A percentile compares a stretch with the other conserved stretches of the same genome.
Conservation (phyloP, 2,329 filamentous ascomycete genomes). For the Colletotrichum lupini region DNA sequence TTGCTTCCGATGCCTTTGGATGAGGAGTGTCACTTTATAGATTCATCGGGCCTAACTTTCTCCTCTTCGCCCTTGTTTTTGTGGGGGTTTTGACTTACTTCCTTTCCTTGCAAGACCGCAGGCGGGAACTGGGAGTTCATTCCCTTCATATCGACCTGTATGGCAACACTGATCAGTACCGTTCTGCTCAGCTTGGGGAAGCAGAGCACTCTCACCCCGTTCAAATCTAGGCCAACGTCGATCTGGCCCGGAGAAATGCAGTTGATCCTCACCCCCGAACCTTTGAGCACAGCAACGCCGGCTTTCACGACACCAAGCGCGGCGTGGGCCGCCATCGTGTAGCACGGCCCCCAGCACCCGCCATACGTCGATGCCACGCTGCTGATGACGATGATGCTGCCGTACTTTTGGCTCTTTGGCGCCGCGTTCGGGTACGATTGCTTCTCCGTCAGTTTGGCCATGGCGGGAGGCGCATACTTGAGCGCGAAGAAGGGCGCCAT, state of each 20-base stretch:
- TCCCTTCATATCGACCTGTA: slow-evolving; percentile 58
- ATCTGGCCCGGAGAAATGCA: slow-evolving; percentile 57
- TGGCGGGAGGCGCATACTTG: slow-evolving; percentile 72
- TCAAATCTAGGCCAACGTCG: slow-evolving; percentile 53
- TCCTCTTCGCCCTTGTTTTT: neutral
- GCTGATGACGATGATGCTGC: slow-evolving; percentile 71
- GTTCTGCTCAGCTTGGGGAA: too few relatives aligned
- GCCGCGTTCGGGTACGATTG: slow-evolving; percentile 70
- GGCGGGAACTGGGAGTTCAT: slow-evolving; percentile 67
- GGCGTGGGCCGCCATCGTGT: slow-evolving; percentile 70
- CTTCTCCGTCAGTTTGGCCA: slow-evolving; percentile 67
- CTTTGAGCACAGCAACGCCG: slow-evolving; percentile 67
- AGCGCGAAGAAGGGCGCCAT: slow-evolving; percentile 73
- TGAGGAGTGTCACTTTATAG: neutral
- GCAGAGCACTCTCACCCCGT: slow-evolving; percentile 46
- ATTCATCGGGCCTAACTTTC: neutral
- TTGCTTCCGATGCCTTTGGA: slow-evolving; percentile 55
- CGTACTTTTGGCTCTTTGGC: slow-evolving; percentile 69
- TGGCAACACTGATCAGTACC: neutral
- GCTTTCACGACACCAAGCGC: slow-evolving; percentile 69
- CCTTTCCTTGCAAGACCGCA: slow-evolving; percentile 60
- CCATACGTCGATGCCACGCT: slow-evolving; percentile 68
- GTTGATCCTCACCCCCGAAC: slow-evolving; percentile 69
- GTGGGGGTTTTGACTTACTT: slow-evolving; percentile 42
- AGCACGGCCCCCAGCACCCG: slow-evolving; percentile 69